Base-by-base conservation (phyloP, 257 asterid species). In the Jacaranda copaia region DNA sequence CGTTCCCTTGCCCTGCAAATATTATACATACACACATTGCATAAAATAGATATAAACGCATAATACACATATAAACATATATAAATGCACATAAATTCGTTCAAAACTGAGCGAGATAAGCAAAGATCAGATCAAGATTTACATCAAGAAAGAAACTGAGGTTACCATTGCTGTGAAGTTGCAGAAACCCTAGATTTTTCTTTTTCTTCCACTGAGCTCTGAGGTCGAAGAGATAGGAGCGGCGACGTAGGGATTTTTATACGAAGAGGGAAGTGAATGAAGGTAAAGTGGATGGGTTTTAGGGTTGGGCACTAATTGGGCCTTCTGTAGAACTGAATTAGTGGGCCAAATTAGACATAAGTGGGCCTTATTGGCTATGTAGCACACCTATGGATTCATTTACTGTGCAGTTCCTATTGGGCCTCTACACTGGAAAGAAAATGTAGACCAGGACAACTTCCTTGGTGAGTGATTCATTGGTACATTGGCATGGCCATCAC, bases 1-100 rank as follows among this genome's bases (percentile, higher is more conserved):
- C 1, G 85, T 84, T 69, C 87, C 87, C 70, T 84, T 84, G 0
- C 85, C 85, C 87, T 83, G 80, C 13, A 72, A 55, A 20, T 0
- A 72, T 75, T 12, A 68, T 36, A 42, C 55, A 32, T 16, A 67
- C 48, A 32, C 63, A 56, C 64, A 39, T 72, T 57, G 55, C 40
- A 49, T 9, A 42, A 52, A 25, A 25, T 18, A 52, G 13, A 10
- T n/a, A 32, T n/a, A n/a, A n/a, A n/a, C n/a, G n/a, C n/a, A n/a
- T n/a, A n/a, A 25, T 15, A 9, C 43, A 63, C 6, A 13, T 6
- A 16, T 10, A 9, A 1, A 19, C 15, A 8, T 0, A n/a, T 25
- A 6, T 5, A 40, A n/a, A 38, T 14, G 7, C 63, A 43, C 7
- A 62, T 15, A 55, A 8, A 11, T 38, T 63, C 65, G 40, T 2